Conservation (phyloP, 345 rosid genomes). For the Ceriops decandra region DNA sequence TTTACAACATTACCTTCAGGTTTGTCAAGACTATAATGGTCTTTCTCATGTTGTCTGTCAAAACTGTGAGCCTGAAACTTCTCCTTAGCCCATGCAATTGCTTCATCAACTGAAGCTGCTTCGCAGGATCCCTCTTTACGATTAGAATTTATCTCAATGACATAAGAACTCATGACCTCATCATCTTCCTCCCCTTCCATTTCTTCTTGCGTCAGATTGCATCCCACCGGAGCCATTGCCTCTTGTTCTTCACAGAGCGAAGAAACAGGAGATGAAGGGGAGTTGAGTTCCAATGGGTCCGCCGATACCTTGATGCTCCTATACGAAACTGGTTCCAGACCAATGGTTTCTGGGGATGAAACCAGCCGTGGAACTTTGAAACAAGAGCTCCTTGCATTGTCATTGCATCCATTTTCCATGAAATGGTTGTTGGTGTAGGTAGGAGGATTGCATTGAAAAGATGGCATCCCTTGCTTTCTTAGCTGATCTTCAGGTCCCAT, state of each 20-base stretch:
- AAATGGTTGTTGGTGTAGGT: slow-evolving; percentile 26
- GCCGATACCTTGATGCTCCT: slow-evolving; percentile 37
- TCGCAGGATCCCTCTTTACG: slow-evolving; percentile 38
- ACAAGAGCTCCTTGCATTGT: slow-evolving; percentile 32
- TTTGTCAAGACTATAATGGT: slow-evolving; percentile 9
- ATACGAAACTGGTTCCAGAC: slow-evolving; percentile 52
- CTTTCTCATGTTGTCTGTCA: slow-evolving; percentile 18
- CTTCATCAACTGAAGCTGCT: slow-evolving; percentile 58
- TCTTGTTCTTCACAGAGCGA: slow-evolving; percentile 54
- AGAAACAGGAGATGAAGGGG: slow-evolving; percentile 73
- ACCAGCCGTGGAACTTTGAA: slow-evolving; percentile 37
- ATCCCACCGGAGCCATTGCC: slow-evolving; percentile 6
- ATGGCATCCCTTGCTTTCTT: slow-evolving; percentile 34
- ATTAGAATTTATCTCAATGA: slow-evolving; percentile 76
- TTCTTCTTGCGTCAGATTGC: slow-evolving; percentile 23
- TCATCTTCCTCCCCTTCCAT: slow-evolving; percentile 52
- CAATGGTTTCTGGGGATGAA: slow-evolving; percentile 69
- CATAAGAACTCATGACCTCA: slow-evolving; percentile 75
- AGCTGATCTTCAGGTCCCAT: slow-evolving; percentile 28
- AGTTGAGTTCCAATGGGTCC: slow-evolving; percentile 60
- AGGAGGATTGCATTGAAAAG: slow-evolving; percentile 32
- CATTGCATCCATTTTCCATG: slow-evolving; percentile 34
- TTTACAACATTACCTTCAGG: slow-evolving; percentile 27
- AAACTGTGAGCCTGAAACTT: slow-evolving; percentile 35
- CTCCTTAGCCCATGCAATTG: slow-evolving; percentile 74